phyloP scores from a whole-genome alignment of 257 asterid genomes.

The Scutellaria minor region DNA sequence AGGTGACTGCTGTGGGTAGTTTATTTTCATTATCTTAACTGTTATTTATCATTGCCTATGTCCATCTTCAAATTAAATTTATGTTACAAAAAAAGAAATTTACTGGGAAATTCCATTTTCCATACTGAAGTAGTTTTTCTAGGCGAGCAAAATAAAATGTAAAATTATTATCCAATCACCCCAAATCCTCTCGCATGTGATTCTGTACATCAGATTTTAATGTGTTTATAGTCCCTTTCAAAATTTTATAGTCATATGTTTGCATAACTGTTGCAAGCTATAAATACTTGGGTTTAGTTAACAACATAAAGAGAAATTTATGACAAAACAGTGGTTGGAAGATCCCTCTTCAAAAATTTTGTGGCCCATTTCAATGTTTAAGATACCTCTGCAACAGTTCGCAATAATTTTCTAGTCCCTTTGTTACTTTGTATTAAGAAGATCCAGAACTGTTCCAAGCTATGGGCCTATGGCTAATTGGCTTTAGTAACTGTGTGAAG shows the following conservation, averaged over 20 bases:
- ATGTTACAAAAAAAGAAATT: not conserved
- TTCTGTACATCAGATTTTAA: not conserved
- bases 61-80: not conserved
- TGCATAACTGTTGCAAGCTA: too few relatives aligned
- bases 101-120: not conserved
- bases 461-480: too few relatives aligned
- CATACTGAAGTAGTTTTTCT: not conserved
- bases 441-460: too few relatives aligned
- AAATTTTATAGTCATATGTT: conserved; percentile 15
- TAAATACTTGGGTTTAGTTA: too few relatives aligned
- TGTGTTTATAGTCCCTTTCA: not conserved
- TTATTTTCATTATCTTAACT: conserved; percentile 29
- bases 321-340: too few relatives aligned
- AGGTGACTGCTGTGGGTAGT: conserved; percentile 61
- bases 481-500: too few relatives aligned
- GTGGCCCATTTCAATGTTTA: too few relatives aligned
- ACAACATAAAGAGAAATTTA: too few relatives aligned
- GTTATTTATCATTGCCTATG: conserved; percentile 18
- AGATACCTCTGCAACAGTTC: too few relatives aligned
- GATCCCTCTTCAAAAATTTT: too few relatives aligned
- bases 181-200: conserved; percentile 1
- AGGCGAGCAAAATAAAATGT: conserved; percentile 7
- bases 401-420: too few relatives aligned
- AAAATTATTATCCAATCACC: not conserved
- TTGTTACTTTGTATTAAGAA: too few relatives aligned